Evolutionary conservation across 495 filamentous ascomycete genomes (phyloP), one percentile per base, ranked within the genome.

Genomic region (Annulohypoxylon bovei): DNA sequence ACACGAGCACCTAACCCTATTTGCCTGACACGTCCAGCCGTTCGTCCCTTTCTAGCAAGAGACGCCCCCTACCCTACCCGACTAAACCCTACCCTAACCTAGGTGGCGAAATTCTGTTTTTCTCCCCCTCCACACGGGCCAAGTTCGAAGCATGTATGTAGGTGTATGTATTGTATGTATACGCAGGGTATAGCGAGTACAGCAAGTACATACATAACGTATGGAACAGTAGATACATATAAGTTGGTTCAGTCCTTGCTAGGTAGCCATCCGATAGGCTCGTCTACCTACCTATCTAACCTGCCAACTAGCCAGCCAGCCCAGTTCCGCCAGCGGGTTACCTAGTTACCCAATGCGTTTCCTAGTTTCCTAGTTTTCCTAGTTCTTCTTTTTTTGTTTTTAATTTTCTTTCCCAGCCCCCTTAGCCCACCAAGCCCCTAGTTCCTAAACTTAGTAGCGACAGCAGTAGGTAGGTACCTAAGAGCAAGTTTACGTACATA

Each of bases 241-340:
- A 54, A 32, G 50, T 62, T 37, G 46, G 22, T 40, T 62, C 30
- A 33, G 32, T 23, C 18, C 42, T 18, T 44, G 42, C 54, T 40
- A 50, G 66, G 46, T 68, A 50, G 66, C 20, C 33, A 59, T 62
- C 67, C 67, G 67, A 69, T 69, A 69, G 67, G 67, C n/a, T 46
- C 60, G 33, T 23, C 58, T 30, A 52, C 23, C 42, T 33, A n/a
- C 30, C 23, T 46, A 27, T 32, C n/a, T 25, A 20, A 39, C 27
- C 12, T 23, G 18, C 28, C 50, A 54, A 54, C 28, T 20, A 53
- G 44, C 44, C 44, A 25, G 44, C 40, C 16, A 47, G 20, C 44
- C 44, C 20, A 47, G 20, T 25, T 25, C 44, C 44, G 44, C 20
- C 44, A 11, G 22, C 44, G 22, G 22, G 44, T 47, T 25, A 25